Base-by-base conservation (phyloP, 1,139 yeast species). In the Taiozyma sp. region DNA sequence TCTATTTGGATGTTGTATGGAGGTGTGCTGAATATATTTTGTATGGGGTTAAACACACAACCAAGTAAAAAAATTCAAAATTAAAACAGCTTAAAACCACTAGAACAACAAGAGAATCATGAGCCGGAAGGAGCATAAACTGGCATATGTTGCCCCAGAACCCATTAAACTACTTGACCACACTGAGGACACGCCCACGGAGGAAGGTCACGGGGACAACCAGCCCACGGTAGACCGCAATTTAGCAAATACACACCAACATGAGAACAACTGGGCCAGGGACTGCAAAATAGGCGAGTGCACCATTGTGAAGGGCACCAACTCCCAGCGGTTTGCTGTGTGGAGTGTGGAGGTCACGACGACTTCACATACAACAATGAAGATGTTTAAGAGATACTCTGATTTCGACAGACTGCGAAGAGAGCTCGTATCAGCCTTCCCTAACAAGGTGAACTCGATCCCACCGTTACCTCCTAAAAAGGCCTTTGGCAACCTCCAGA, bases 381-480 rank as follows among this genome's bases (percentile, higher is more conserved):
- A 70, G 32, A 59, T 83, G 14, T 76, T 83, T 59, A 81, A 81
- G 62, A 70, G 96, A 52, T 87, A 84, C 64, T 77, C 80, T 51
- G 95, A 88, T 54, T 77, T 89, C 54, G 84, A 72, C 46, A 54
- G 56, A 40, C 72, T 88, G 36, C 72, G 86, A 34, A 58, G 60
- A 1, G 60, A 64, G 10, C 65, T 89, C n/a, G 59, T 70, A 10
- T 52, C 52, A 4, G 69, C 68, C 32, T 78, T 71, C 59, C 79
- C 78, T 0, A 55, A 67, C 8, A 66, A 70, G 27, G 74, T 77
- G 13, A 12, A 8, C 14, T 38, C 41, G 46, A 74, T 88, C 4
- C 90, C 92, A 1, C 68, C 62, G 27, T 67, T 88, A 36, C 96
- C 96, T 0, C 84, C 89, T 0, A 87, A 86, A 61, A 80, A 82